Evolutionary conservation across 352 stramenopile genomes (phyloP).

Genomic region (Phytophthora melonis): DNA sequence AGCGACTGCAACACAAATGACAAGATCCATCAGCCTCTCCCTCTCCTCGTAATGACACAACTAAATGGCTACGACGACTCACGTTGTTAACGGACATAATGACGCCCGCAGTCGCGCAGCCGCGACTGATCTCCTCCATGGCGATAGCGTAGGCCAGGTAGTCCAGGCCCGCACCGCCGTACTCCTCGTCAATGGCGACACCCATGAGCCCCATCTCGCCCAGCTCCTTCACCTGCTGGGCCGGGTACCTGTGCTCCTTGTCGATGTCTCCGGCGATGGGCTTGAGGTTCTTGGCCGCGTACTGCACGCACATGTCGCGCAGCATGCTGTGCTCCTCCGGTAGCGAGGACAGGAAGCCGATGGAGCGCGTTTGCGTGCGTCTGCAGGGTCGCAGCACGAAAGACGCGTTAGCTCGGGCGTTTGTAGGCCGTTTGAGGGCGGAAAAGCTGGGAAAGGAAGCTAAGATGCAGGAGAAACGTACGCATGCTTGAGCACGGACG

Average conservation of each 20-base stretch:
- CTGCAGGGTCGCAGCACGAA: conserved; percentile 17
- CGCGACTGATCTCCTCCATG: conserved; percentile 98
- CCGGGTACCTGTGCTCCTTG: conserved; percentile 88
- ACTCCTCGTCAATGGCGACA: conserved; percentile 90
- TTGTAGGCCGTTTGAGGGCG: neutral
- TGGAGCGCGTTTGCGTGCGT: conserved; percentile 44
- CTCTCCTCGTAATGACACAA: neutral
- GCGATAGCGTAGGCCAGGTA: conserved; percentile 97
- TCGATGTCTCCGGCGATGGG: conserved; percentile 93
- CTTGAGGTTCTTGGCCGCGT: conserved; percentile 94
- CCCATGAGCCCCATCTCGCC: conserved; percentile 97
- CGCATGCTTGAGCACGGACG: conserved; percentile 36
- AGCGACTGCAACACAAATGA: conserved; percentile 80
- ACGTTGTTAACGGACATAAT: conserved; percentile 97
- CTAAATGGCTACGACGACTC: conserved; percentile 15
- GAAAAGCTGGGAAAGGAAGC: neutral
- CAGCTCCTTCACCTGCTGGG: conserved; percentile 84
- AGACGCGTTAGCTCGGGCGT: conserved; percentile 14
- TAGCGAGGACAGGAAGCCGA: conserved; percentile 77
- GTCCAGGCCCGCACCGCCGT: conserved; percentile 94
- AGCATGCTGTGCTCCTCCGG: conserved; percentile 97
- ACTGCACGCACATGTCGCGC: conserved; percentile 95
- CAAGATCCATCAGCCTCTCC: neutral
- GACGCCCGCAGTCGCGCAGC: conserved; percentile 95
- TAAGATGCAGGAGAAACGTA: conserved; percentile 10